Evolutionary conservation across 495 filamentous ascomycete genomes (phyloP).

Genomic region (Hypoxylon crocopeplum): DNA sequence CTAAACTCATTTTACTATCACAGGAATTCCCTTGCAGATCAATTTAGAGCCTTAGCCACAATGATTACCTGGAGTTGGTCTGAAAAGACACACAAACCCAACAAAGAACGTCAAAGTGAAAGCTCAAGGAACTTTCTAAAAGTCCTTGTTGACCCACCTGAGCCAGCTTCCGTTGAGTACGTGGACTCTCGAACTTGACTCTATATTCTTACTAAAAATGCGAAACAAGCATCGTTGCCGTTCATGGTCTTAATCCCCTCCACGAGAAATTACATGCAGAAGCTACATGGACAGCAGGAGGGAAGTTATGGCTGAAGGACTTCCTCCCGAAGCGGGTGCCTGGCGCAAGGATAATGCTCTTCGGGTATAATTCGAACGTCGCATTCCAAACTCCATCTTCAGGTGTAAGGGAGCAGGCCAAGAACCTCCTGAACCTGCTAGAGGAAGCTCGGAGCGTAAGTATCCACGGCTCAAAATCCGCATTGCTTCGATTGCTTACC

Average conservation of each 20-base stretch:
- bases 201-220: background rate
- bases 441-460: constrained; percentile 8
- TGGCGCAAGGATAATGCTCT: constrained; percentile 45
- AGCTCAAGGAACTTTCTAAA: constrained; percentile 5
- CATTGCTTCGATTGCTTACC: background rate
- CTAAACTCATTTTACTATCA: too few species aligned
- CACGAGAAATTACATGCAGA: constrained; percentile 42
- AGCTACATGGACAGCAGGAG: constrained; percentile 28
- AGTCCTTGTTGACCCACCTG: constrained; percentile 6
- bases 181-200: background rate
- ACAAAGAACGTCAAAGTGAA: background rate
- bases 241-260: constrained; percentile 56
- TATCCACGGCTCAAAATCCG: background rate
- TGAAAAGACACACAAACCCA: background rate
- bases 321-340: constrained; percentile 44
- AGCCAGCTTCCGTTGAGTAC: constrained; percentile 13
- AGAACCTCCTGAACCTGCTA: constrained; percentile 39
- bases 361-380: constrained; percentile 49
- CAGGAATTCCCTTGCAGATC: too few species aligned
- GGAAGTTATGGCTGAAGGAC: constrained; percentile 46
- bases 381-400: constrained; percentile 37
- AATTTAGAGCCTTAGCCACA: background rate
- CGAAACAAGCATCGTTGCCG: constrained; percentile 48
- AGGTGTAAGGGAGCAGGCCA: constrained; percentile 43
- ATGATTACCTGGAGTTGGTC: background rate